phyloP scores from a whole-genome alignment of 306 rosid genomes.

The Rosa multiflora region DNA sequence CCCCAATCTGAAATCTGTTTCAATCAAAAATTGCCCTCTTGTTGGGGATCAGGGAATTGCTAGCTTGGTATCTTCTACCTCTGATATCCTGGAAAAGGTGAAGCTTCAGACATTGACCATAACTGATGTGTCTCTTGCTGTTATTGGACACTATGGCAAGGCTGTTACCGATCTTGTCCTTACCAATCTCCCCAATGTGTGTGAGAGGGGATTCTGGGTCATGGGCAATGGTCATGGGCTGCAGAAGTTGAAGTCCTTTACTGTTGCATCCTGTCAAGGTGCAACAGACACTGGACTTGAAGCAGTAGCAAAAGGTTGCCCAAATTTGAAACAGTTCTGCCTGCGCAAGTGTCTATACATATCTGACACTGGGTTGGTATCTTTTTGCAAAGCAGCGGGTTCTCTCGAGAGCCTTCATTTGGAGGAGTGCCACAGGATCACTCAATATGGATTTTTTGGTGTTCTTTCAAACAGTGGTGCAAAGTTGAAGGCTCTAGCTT shows the following conservation, averaged over 20 bases:
- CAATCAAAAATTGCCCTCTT: slow-evolving; percentile 56
- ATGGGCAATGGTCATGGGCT: slow-evolving; percentile 86
- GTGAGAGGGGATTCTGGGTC: slow-evolving; percentile 91
- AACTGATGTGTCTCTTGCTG: slow-evolving; percentile 87
- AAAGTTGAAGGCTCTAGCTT: slow-evolving; percentile 64
- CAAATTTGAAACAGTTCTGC: slow-evolving; percentile 65
- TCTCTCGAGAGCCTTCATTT: slow-evolving; percentile 76
- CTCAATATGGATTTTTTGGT: slow-evolving; percentile 78
- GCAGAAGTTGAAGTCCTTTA: slow-evolving; percentile 71
- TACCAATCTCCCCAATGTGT: slow-evolving; percentile 54
- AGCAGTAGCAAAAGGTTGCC: slow-evolving; percentile 84
- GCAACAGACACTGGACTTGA: slow-evolving; percentile 70
- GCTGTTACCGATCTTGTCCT: slow-evolving; percentile 68
- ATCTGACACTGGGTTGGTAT: slow-evolving; percentile 74
- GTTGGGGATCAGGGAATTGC: slow-evolving; percentile 83
- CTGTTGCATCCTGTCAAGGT: slow-evolving; percentile 69
- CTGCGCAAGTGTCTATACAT: slow-evolving; percentile 59
- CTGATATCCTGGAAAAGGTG: slow-evolving; percentile 57
- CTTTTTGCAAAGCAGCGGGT: slow-evolving; percentile 64
- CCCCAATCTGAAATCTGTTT: slow-evolving; percentile 59
- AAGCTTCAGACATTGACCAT: slow-evolving; percentile 72
- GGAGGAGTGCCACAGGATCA: slow-evolving; percentile 91
- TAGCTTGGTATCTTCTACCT: slow-evolving; percentile 55
- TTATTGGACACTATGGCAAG: slow-evolving; percentile 82
- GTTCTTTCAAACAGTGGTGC: slow-evolving; percentile 60